Evolutionary conservation across 2,329 filamentous ascomycete genomes (phyloP).

Genomic region (Cercospora janseana): DNA sequence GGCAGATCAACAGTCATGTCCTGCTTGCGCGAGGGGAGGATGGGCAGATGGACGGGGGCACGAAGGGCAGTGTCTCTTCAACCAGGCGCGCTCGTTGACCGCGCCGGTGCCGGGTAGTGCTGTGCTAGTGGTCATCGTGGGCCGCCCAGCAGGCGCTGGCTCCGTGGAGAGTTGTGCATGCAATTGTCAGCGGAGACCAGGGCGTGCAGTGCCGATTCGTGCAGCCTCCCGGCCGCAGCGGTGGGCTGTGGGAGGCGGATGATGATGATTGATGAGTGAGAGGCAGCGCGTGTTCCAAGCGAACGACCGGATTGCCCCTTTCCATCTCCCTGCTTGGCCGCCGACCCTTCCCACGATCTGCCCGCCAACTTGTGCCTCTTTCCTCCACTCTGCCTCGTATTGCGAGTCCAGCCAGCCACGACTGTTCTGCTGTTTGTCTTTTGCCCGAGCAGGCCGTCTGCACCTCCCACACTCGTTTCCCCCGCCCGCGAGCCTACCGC

Average conservation of each 20-base stretch:
- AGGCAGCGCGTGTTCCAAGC: constrained; percentile 1
- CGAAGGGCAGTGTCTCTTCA: not conserved
- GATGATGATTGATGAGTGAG: constrained; percentile 3
- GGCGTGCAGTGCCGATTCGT: constrained; percentile 7
- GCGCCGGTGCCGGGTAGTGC: constrained; percentile 4
- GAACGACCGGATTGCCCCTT: constrained; percentile 1
- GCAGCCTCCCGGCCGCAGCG: too few relatives aligned
- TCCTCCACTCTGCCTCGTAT: constrained; percentile 21
- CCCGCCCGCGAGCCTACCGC: too few relatives aligned
- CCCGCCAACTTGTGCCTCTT: constrained; percentile 16
- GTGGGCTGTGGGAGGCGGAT: too few relatives aligned
- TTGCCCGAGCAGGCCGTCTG: too few relatives aligned
- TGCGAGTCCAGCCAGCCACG: constrained; percentile 8
- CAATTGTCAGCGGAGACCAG: not conserved
- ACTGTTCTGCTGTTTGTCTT: too few relatives aligned
- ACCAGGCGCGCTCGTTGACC: constrained; percentile 2
- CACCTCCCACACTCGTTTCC: too few relatives aligned
- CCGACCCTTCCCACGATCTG: constrained; percentile 12
- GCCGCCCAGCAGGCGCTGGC: constrained; percentile 10
- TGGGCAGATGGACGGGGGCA: not conserved
- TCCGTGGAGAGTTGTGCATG: constrained; percentile 11
- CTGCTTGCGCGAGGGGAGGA: not conserved
- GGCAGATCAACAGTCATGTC: too few relatives aligned
- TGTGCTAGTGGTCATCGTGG: not conserved
- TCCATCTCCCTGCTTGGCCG: constrained; percentile 8